Conservation (phyloP, 2,329 filamentous ascomycete species). For the Dissoconium aciculare region DNA sequence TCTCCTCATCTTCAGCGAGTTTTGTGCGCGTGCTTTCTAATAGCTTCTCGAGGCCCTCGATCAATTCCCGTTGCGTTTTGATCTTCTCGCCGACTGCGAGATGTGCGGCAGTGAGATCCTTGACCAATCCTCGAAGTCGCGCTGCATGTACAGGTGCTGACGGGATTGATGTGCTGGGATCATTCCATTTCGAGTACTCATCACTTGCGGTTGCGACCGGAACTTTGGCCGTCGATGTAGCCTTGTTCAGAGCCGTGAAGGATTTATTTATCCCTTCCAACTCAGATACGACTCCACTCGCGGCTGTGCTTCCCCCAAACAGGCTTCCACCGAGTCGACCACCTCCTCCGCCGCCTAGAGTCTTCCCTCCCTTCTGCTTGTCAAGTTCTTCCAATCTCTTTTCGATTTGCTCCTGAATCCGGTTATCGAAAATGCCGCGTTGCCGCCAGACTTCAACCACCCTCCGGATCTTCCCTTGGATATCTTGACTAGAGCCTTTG, state of each 20-base stretch:
- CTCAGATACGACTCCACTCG: constrained; percentile 53
- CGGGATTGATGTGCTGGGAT: constrained; percentile 52
- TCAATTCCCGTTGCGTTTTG: constrained; percentile 63
- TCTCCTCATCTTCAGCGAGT: constrained; percentile 53
- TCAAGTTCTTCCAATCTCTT: constrained; percentile 54
- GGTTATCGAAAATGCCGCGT: constrained; percentile 64
- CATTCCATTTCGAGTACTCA: constrained; percentile 73
- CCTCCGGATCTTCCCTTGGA: constrained; percentile 73
- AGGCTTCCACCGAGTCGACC: constrained; percentile 48
- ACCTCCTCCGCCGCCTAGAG: constrained; percentile 11
- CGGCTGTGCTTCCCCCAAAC: constrained; percentile 42
- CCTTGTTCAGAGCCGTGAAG: constrained; percentile 60
- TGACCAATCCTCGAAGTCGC: constrained; percentile 75
- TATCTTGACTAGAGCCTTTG: constrained; percentile 70
- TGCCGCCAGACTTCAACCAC: constrained; percentile 93
- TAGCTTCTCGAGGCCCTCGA: constrained; percentile 68
- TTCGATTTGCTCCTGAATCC: constrained; percentile 71
- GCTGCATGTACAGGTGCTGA: constrained; percentile 85
- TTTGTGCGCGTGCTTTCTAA: constrained; percentile 57
- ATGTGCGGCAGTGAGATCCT: constrained; percentile 75
- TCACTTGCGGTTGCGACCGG: constrained; percentile 55
- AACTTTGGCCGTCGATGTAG: constrained; percentile 51
- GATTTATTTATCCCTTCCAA: constrained; percentile 59
- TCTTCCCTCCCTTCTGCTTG: constrained; percentile 25
- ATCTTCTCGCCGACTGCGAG: constrained; percentile 79